Conservation (phyloP, 805 yeast species). For the Pichia nakasei region DNA sequence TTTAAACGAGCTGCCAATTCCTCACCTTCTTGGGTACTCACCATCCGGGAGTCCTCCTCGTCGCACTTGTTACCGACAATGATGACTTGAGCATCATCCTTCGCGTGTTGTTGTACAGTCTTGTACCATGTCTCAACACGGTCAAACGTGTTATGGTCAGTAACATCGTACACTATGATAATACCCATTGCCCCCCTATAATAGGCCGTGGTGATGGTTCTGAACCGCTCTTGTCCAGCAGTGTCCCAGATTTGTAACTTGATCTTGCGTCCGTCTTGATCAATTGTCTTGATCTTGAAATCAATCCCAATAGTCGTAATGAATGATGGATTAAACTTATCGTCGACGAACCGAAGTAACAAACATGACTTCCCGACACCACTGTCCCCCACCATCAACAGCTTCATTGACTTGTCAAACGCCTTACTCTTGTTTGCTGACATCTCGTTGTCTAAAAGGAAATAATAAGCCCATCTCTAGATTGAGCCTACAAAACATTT, state of each 20-base stretch:
- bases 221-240: conserved; percentile 94
- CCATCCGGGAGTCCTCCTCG: conserved; percentile 79
- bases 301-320: conserved; percentile 98
- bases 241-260: conserved; percentile 97
- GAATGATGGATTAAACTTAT: conserved; percentile 92
- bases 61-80: conserved; percentile 96
- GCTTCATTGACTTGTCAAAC: conserved; percentile 85
- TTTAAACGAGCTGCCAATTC: conserved; percentile 78
- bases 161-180: conserved; percentile 73
- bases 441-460: conserved; percentile 23
- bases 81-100: conserved; percentile 89
- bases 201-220: conserved; percentile 90
- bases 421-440: conserved; percentile 55
- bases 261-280: conserved; percentile 84
- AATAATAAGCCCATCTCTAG: too few species aligned
- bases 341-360: conserved; percentile 87
- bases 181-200: conserved; percentile 89
- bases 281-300: conserved; percentile 94
- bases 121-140: conserved; percentile 92
- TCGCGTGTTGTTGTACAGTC: conserved; percentile 94
- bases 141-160: conserved; percentile 85
- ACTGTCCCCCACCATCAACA: conserved; percentile 88
- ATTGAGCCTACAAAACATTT: too few species aligned
- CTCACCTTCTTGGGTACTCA: conserved; percentile 84
- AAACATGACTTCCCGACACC: conserved; percentile 86